Base-by-base conservation (phyloP, 139 green algal species). In the Chlamydomonas asymmetrica region DNA sequence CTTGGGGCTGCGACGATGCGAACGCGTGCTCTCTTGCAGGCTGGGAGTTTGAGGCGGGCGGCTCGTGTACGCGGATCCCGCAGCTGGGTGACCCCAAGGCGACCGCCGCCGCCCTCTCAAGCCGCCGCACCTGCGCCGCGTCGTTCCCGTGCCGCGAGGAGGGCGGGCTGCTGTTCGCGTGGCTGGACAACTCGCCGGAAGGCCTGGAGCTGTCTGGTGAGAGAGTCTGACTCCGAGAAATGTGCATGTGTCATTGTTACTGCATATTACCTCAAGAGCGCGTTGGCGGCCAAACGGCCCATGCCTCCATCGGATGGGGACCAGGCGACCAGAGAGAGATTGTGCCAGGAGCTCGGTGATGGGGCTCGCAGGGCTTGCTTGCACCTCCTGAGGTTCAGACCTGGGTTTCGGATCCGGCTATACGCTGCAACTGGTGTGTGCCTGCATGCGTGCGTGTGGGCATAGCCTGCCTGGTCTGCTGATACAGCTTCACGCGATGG, bases 11-110 rank as follows among this genome's bases (percentile, higher is more conserved):
- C n/a, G n/a, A n/a, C n/a, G n/a, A n/a, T n/a, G n/a, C n/a, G n/a
- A n/a, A n/a, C n/a, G 74, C 85, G 80, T 92, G 78, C 66, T 25
- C 70, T 31, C 82, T 82, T 59, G 74, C 82, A 45, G 74, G 80
- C 43, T 82, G 74, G 88, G 65, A 81, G 70, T 92, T 91, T 60
- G 63, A 77, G 23, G 71, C 74, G 2, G 43, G 35, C 1, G 88
- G 89, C 0, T 22, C 23, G 0, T 90, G 83, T 69, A 79, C 71
- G 4, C n/a, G 49, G 39, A 2, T 29, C 31, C 25, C 34, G 31
- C 79, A 85, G 80, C 70, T 85, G n/a, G 63, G 43, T 0, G 74
- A 85, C 63, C 41, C 63, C 7, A 32, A 37, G 4, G 67, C 68
- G 32, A 39, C 62, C 39, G 40, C 59, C 35, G 67, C 74, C 3